Evolutionary conservation across 2,329 filamentous ascomycete genomes (phyloP), one percentile per base, ranked within the genome.

Genomic region (Fusarium hainanense): DNA sequence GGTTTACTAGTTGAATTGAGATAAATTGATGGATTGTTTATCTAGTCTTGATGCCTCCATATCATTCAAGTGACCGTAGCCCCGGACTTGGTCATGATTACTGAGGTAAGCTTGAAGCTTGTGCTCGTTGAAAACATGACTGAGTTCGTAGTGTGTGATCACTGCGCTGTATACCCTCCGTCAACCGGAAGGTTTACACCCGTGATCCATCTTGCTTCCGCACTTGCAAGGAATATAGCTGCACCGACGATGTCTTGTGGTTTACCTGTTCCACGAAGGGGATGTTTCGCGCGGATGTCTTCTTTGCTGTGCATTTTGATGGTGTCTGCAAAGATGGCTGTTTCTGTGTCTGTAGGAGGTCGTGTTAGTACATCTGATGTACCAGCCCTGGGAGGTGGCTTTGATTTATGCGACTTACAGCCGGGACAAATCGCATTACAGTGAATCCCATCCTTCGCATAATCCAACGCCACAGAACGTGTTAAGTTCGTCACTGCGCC

Each of bases 351-450:
- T 78, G 4, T 2, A 30, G 12, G 6, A 13, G 13, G 2, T 30
- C 12, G 28, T 30, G 28, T 30, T 13, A 30, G 6, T 28, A 11
- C 11, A 6, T 28, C 27, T 13, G 27, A 28, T 28, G 27, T 12
- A 28, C 27, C 5, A 28, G 11, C 25, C 12, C 27, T 28, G 27
- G 27, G 27, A 6, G 27, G 11, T 6, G 11, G 27, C 6, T 28
- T 28, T 1, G 2, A 5, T 4, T 28, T 13, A 28, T 28, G 11
- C 27, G 27, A 30, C 64, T 54, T 20, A 72, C 72, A 87, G 8
- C 86, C 86, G 7, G 86, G 86, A 55, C 85, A 86, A 7, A 88
- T 79, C 0, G 84, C 84, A 68, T 88, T 88, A 34, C 82, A 81
- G 63, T 88, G 85, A 27, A 88, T 85, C 1, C 80, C 76, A 13